Percentiles rank a stretch among this genome's conserved stretches.
Conservation (phyloP, 257 asterid genomes). For the Oldenlandia corymbosa region DNA sequence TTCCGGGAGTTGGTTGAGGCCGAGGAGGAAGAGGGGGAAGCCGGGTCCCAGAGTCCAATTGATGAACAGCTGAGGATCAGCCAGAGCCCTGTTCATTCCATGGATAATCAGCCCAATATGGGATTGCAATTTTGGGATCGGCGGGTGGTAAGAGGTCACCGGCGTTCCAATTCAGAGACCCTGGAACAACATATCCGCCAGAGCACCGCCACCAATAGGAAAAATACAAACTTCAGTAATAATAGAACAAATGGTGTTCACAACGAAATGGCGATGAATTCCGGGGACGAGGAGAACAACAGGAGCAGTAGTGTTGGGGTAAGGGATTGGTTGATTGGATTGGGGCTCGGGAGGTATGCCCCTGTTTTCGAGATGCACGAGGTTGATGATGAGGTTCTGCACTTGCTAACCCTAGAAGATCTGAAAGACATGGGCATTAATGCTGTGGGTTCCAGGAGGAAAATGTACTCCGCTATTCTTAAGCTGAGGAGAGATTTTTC, state of each 20-base stretch:
- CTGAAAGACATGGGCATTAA: constrained; percentile 91
- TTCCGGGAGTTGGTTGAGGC: constrained; percentile 41
- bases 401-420: constrained; percentile 81
- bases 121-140: constrained; percentile 86
- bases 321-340: constrained; percentile 77
- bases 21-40: constrained; percentile 23
- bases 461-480: constrained; percentile 63
- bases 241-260: constrained; percentile 24
- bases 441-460: constrained; percentile 86
- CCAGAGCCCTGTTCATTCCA: constrained; percentile 73
- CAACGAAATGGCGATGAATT: constrained; percentile 34
- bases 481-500: constrained; percentile 68
- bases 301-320: constrained; percentile 49
- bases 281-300: constrained; percentile 45
- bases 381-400: constrained; percentile 84
- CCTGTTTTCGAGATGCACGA: constrained; percentile 82
- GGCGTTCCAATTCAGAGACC: constrained; percentile 48
- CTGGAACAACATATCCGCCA: constrained; percentile 19
- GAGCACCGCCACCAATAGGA: constrained; percentile 31
- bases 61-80: constrained; percentile 37
- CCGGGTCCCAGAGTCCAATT: constrained; percentile 57
- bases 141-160: constrained; percentile 41
- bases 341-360: constrained; percentile 71
- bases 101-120: constrained; percentile 41
- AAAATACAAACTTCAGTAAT: constrained; percentile 27